Percentiles rank a stretch among this genome's conserved stretches.
Conservation (phyloP, 208 protist species). For the Leishmania mexicana region DNA sequence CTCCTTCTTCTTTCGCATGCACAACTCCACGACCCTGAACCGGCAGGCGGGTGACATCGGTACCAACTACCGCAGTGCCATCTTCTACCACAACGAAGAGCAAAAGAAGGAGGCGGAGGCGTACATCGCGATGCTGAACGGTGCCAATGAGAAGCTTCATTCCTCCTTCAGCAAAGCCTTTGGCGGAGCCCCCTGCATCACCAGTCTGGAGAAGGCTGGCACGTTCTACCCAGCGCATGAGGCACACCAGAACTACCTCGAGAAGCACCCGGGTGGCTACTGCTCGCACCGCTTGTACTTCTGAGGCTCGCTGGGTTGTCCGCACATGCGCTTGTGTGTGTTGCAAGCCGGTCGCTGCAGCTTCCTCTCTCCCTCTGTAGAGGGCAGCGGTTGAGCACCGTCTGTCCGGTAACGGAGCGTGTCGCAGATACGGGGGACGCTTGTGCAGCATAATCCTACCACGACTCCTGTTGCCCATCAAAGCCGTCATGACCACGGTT, state of each 20-base stretch:
- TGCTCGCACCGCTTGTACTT: constrained; percentile 85
- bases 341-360: background rate
- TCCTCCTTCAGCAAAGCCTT: constrained; percentile 74
- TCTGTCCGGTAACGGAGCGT: background rate
- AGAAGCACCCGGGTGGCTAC: constrained; percentile 78
- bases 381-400: background rate
- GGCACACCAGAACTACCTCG: constrained; percentile 89
- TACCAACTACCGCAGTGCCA: constrained; percentile 94
- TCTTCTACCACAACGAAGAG: constrained; percentile 91
- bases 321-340: background rate
- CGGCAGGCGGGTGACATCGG: constrained; percentile 91
- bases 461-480: background rate
- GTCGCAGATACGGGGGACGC: background rate
- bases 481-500: background rate
- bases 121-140: constrained; percentile 82
- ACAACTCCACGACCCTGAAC: constrained; percentile 95
- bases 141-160: constrained; percentile 52
- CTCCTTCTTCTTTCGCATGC: constrained; percentile 93
- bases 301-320: constrained; percentile 13
- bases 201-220: constrained; percentile 59
- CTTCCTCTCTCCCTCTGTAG: background rate
- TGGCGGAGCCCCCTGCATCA: constrained; percentile 63
- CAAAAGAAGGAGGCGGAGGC: constrained; percentile 81
- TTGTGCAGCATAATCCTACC: background rate
- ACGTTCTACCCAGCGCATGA: constrained; percentile 89